Evolutionary conservation across 2,329 filamentous ascomycete genomes (phyloP), one percentile per base, ranked within the genome.

Genomic region (Aspergillus melleus): DNA sequence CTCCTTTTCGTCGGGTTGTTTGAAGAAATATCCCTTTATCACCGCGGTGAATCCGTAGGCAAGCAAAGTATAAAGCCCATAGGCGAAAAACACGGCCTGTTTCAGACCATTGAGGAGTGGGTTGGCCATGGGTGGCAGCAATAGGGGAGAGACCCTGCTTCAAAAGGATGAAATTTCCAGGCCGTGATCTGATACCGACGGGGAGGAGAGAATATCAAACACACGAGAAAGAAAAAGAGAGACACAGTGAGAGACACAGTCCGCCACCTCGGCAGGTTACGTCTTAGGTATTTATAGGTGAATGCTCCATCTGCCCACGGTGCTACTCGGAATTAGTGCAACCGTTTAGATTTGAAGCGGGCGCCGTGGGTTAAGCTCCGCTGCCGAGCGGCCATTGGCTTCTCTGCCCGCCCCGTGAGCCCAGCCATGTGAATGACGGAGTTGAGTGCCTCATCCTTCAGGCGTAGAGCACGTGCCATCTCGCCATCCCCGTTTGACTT

Each of bases 1-100:
- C 60, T 80, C 75, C 51, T 77, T 74, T 58, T 80, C 77, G 1
- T 73, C 74, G 6, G 71, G 60, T 47, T 67, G 64, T 29, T 64
- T 72, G 64, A 80, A 80, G 57, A 75, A 77, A 14, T 67, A 64
- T 3, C 78, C 78, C 36, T 62, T 67, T 42, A 39, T 61, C 1
- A 77, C 62, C 52, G 74, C 70, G 16, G 71, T 56, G 6, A 68
- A 26, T 6, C 64, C 67, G 54, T 76, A 80, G 3, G 73, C 52
- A 32, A 72, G 24, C 58, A 77, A 60, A 11, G 70, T 74, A 52
- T 76, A 72, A 6, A 78, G 24, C 5, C 76, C 78, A 67, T 77
- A 76, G 42, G 58, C 57, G 54, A 72, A 70, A 14, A 64, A 49
- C 10, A 68, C 49, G 11, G 63, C 32, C 44, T 60, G 57, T 53